These are phyloP conservation scores for Forsythia suspensa DNA, from an alignment of 257 asterid species.

Conservation along the genomic window DNA sequence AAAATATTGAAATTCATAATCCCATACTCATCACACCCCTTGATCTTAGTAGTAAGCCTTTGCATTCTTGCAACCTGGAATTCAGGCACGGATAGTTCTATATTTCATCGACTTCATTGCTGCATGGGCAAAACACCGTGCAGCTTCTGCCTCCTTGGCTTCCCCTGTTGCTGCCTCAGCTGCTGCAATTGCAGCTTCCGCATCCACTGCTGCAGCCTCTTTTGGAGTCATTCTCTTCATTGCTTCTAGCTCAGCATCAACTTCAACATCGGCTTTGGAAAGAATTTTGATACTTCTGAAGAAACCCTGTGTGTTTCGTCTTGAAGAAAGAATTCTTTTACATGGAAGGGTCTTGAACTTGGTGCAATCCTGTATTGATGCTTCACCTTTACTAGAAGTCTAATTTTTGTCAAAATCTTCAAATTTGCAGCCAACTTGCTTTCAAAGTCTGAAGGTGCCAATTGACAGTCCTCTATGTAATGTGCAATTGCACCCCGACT, in stretches of 20 bases:
- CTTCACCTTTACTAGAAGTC: slow-evolving; percentile 63
- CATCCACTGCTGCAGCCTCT: slow-evolving; percentile 81
- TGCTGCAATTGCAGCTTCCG: slow-evolving; percentile 83
- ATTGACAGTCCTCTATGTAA: slow-evolving; percentile 55
- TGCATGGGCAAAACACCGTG: slow-evolving; percentile 80
- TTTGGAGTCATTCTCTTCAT: slow-evolving; percentile 70
- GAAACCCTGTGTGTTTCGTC: slow-evolving; percentile 39
- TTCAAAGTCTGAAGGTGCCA: slow-evolving; percentile 59
- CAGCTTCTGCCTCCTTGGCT: slow-evolving; percentile 93
- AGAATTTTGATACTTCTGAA: slow-evolving; percentile 34
- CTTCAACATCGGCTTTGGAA: slow-evolving; percentile 63
- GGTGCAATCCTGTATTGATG: slow-evolving; percentile 78
- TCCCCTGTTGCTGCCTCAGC: slow-evolving; percentile 84
- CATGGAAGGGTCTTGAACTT: slow-evolving; percentile 1
- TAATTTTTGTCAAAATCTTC: slow-evolving; percentile 68
- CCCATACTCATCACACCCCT: no score
- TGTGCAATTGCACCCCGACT: slow-evolving; percentile 55
- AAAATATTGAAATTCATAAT: no score
- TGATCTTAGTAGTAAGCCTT: no score
- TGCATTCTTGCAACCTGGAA: not conserved
- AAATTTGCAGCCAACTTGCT: slow-evolving; percentile 54
- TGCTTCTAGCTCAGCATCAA: slow-evolving; percentile 72
- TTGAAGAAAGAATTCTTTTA: slow-evolving; percentile 9
- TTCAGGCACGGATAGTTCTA: slow-evolving; percentile 56
- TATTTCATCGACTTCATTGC: slow-evolving; percentile 53